Evolutionary conservation across 306 rosid genomes (phyloP).

Genomic region (Ochetophila trinervis): DNA sequence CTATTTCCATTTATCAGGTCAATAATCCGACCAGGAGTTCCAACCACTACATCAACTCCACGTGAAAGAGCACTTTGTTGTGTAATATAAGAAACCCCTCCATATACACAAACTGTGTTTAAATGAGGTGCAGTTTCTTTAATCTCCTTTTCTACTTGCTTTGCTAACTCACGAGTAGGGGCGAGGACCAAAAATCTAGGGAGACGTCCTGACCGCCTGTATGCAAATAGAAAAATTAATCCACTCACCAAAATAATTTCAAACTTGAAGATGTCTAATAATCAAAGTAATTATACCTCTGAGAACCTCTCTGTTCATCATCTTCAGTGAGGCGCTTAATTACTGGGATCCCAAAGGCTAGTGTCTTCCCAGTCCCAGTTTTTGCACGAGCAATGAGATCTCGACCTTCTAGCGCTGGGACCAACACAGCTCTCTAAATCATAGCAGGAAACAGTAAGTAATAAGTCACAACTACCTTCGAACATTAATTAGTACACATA

Average conservation of each 20-base stretch:
- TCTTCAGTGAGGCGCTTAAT: conserved; percentile 62
- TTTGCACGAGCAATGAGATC: conserved; percentile 96
- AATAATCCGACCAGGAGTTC: conserved; percentile 93
- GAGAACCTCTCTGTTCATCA: conserved; percentile 44
- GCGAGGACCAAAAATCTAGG: conserved; percentile 87
- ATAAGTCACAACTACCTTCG: not conserved
- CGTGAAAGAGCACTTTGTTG: conserved; percentile 91
- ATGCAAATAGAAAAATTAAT: conserved; percentile 16
- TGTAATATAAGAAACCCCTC: conserved; percentile 80
- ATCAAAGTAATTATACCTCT: conserved; percentile 41
- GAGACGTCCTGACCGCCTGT: conserved; percentile 70
- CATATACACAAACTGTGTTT: conserved; percentile 85
- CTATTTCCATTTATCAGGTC: conserved; percentile 85
- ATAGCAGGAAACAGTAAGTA: not conserved
- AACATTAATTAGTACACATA: not conserved
- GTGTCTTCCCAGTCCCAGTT: conserved; percentile 95
- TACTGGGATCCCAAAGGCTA: conserved; percentile 92
- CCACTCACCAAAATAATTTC: conserved; percentile 7
- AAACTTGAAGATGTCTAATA: not conserved
- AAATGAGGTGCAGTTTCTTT: conserved; percentile 92
- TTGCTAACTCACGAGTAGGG: conserved; percentile 94
- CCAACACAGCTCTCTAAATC: conserved; percentile 81
- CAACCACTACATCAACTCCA: conserved; percentile 98
- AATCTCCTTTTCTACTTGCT: conserved; percentile 97
- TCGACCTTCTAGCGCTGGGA: conserved; percentile 88